A percentile compares a stretch with the other conserved stretches of the same genome.
Conservation (phyloP, 805 yeast species). For the Yarrowia sp. region DNA sequence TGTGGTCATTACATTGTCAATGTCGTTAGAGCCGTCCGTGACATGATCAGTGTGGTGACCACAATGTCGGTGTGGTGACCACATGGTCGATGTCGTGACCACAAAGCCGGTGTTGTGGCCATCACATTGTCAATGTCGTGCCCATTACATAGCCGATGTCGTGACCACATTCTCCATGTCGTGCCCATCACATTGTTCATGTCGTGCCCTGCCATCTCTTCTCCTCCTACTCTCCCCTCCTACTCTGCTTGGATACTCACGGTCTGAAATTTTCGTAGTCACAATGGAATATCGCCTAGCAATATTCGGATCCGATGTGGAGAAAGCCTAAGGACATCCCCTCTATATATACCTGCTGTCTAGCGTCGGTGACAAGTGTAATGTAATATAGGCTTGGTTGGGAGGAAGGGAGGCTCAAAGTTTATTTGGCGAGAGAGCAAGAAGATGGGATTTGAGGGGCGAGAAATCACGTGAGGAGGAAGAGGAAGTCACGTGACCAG, state of each 20-base stretch:
- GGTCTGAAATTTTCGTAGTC: conserved; percentile 28
- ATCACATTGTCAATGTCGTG: neutral
- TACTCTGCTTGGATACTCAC: conserved; percentile 7
- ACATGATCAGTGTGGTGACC: no score
- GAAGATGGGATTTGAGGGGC: no score
- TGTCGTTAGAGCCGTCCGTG: neutral
- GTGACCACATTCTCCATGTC: neutral
- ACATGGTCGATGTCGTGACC: neutral
- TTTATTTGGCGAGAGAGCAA: neutral
- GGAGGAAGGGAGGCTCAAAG: conserved; percentile 30
- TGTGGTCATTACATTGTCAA: neutral
- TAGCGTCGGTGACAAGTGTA: conserved; percentile 22
- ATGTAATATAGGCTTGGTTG: conserved; percentile 32
- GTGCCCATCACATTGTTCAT: neutral
- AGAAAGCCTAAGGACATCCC: conserved; percentile 29
- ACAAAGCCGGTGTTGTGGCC: no score
- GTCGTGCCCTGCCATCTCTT: neutral
- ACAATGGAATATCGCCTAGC: conserved; percentile 26
- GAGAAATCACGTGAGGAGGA: no score
- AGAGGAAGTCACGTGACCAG: no score
- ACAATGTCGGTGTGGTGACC: neutral
- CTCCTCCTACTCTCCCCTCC: neutral
- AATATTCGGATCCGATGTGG: conserved; percentile 35
- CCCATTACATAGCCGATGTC: neutral
- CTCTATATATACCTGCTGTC: conserved; percentile 31